These are phyloP conservation scores for Jatropha podagrica DNA, from an alignment of 441 rosid genomes.

Conservation along the genomic window DNA sequence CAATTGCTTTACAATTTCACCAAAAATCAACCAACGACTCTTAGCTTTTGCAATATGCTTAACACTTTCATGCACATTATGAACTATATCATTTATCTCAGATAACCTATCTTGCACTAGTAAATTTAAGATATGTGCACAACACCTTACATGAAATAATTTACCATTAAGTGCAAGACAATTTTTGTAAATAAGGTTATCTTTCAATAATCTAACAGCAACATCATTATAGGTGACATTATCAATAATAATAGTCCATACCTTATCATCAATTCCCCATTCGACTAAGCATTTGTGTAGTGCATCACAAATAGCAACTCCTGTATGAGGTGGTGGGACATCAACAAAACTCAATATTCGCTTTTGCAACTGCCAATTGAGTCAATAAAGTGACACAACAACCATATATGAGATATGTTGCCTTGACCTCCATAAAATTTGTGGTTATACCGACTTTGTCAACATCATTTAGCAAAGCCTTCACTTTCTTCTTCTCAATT, in stretches of 20 bases:
- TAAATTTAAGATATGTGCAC: neutral
- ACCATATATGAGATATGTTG: neutral
- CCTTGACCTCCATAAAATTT: neutral
- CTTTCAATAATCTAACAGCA: neutral
- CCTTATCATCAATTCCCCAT: neutral
- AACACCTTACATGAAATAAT: neutral
- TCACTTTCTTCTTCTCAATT: no score
- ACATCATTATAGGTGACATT: neutral
- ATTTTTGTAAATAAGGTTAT: neutral
- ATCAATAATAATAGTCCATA: neutral
- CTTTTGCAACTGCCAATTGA: neutral
- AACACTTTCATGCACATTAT: neutral
- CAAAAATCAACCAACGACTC: neutral
- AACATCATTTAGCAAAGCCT: neutral
- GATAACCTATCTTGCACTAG: neutral
- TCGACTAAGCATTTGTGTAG: neutral
- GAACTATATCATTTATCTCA: neutral
- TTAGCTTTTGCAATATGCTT: neutral
- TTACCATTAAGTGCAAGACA: neutral
- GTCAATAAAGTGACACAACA: neutral
- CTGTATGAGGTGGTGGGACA: neutral
- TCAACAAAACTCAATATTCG: neutral
- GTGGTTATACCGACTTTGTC: neutral
- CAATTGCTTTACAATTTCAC: conserved; percentile 4
- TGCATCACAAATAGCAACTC: neutral